Evolutionary conservation across 331 rosid genomes (phyloP).

Genomic region (Erythrophleum ivorense): DNA sequence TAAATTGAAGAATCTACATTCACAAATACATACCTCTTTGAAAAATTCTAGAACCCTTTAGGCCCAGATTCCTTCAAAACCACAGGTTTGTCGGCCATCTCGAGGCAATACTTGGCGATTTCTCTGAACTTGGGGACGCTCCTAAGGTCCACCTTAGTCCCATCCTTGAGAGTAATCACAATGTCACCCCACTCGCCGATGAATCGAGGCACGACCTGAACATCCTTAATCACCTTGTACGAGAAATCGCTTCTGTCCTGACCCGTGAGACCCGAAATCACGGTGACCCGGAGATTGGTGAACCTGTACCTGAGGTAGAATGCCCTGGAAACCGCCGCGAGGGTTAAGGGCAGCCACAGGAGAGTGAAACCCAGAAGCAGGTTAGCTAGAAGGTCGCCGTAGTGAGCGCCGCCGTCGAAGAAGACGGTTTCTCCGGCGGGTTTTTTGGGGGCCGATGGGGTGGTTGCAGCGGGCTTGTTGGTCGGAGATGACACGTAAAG

Average conservation of each 20-base stretch:
- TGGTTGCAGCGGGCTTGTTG: conserved; percentile 51
- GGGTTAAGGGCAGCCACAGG: conserved; percentile 79
- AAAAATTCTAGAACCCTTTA: conserved; percentile 65
- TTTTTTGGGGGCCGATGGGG: conserved; percentile 36
- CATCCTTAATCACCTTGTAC: conserved; percentile 79
- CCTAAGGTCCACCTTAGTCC: conserved; percentile 84
- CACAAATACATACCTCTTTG: conserved; percentile 39
- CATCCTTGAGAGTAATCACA: conserved; percentile 81
- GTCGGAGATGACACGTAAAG: conserved; percentile 82
- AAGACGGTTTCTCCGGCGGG: conserved; percentile 64
- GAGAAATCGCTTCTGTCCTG: conserved; percentile 87
- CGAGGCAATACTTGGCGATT: conserved; percentile 77
- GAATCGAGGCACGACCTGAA: conserved; percentile 91
- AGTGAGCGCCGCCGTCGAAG: conserved; percentile 98
- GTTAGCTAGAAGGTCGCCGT: conserved; percentile 78
- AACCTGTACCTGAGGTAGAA: conserved; percentile 82
- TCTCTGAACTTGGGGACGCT: conserved; percentile 91
- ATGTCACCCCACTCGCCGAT: conserved; percentile 97
- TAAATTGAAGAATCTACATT: not conserved
- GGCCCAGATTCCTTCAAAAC: conserved; percentile 52
- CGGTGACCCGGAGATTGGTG: conserved; percentile 85
- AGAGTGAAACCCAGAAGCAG: conserved; percentile 83
- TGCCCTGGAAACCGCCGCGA: conserved; percentile 83
- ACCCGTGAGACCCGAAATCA: conserved; percentile 87
- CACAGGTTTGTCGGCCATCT: conserved; percentile 60